Base-by-base conservation (phyloP, 2,329 filamentous ascomycete genomes). In the Sarocladium oryzae region DNA sequence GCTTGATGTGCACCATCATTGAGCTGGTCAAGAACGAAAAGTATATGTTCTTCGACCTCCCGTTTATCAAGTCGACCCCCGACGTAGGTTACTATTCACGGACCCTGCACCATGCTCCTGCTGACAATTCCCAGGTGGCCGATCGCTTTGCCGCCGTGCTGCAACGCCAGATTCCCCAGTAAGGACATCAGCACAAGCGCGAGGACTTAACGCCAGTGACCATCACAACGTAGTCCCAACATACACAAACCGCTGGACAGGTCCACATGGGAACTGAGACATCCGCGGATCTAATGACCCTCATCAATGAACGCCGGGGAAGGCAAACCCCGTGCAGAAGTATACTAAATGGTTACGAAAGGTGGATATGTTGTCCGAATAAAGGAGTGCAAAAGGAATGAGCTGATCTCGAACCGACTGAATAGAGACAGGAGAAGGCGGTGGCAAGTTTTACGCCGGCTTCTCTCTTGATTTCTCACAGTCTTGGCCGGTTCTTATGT, bases 11-110 rank as follows among this genome's bases (percentile, higher is more conserved):
- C 56, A 92, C 90, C 32, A 79, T 95, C 55, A 73, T 93, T 56
- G 93, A 97, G 72, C 78, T 99, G 52, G 77, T 95, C 58, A 95
- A 95, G 75, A 96, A 95, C 65, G 85, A 88, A 51, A 88, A 84
- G 63, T 95, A 92, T 68, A 84, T 84, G 63, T 95, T 99, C 75
- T 97, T 95, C 74, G 88, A 93, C 49, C 77, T 96, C 58, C 88
- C 89, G 23, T 96, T 95, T 61, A 88, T 97, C 69, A 95, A 96
- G 74, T 81, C 85, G 57, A 82, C 86, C 58, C 90, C 90, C 57
- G 90, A 96, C 76, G 90, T 95, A 75, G 67, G 72, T 50, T 20
- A n/a, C 36, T n/a, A 7, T 35, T 20, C 43, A 9, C 26, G 6
- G 5, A 38, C 18, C 21, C 7, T 10, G 15, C 11, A 21, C n/a